These are phyloP conservation scores for Sporothrix mexicana DNA, from an alignment of 2,329 filamentous ascomycete species.

Conservation along the genomic window DNA sequence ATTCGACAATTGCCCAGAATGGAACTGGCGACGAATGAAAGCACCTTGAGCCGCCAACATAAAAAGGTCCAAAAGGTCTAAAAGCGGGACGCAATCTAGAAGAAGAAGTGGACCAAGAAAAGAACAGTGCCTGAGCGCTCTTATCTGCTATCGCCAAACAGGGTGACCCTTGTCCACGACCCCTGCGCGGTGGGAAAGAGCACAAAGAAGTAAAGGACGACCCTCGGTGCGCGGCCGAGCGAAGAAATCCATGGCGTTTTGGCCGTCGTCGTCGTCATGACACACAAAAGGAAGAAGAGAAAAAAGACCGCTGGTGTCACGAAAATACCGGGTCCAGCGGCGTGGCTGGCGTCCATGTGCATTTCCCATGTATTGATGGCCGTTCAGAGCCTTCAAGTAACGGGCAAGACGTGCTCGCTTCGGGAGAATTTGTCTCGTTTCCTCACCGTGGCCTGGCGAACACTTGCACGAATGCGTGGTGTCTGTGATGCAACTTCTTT, in stretches of 20 bases:
- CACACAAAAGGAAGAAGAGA: too few relatives aligned
- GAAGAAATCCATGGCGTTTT: not conserved
- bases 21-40: not conserved
- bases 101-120: not conserved
- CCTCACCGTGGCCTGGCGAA: not conserved
- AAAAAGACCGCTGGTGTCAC: not conserved
- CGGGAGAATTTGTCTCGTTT: not conserved
- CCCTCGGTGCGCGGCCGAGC: slow-evolving; percentile 7
- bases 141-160: slow-evolving; percentile 27
- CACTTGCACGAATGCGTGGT: not conserved
- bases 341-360: not conserved
- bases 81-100: slow-evolving; percentile 11
- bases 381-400: not conserved
- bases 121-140: slow-evolving; percentile 19
- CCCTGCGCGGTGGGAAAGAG: slow-evolving; percentile 24
- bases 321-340: not conserved
- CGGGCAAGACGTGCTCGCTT: slow-evolving; percentile 13
- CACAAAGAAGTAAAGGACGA: not conserved
- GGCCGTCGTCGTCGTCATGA: not conserved
- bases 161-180: slow-evolving; percentile 28
- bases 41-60: not conserved
- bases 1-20: not conserved
- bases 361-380: not conserved
- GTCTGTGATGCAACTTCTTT: not conserved
- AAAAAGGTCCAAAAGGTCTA: not conserved